Percentiles rank a stretch among this genome's conserved stretches.
Evolutionary conservation across 164 flowering plant genomes (phyloP).

Genomic region (Nymphaea colorata): DNA sequence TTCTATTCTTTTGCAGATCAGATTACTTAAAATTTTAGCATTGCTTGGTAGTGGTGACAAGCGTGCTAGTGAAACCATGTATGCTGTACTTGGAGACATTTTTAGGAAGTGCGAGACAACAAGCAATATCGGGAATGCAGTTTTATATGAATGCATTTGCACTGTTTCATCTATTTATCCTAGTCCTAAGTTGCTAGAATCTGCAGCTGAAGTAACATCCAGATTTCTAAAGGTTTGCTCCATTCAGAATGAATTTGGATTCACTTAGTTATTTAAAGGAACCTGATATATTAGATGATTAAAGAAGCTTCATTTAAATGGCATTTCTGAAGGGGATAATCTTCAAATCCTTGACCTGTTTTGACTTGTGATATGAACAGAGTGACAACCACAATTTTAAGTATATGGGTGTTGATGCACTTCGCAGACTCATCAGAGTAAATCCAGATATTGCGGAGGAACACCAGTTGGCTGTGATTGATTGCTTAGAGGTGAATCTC

Average conservation of each 20-base stretch:
- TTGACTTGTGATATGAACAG: slow-evolving; percentile 25
- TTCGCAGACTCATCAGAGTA: slow-evolving; percentile 75
- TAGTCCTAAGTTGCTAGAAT: slow-evolving; percentile 65
- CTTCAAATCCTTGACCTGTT: not conserved
- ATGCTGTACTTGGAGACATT: slow-evolving; percentile 75
- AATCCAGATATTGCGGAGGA: slow-evolving; percentile 95
- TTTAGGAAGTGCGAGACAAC: slow-evolving; percentile 78
- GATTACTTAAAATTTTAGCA: slow-evolving; percentile 78
- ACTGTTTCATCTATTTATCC: slow-evolving; percentile 83
- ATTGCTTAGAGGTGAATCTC: slow-evolving; percentile 86
- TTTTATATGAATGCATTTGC: slow-evolving; percentile 85
- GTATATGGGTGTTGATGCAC: slow-evolving; percentile 97
- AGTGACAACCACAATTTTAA: slow-evolving; percentile 91
- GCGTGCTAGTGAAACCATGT: slow-evolving; percentile 85
- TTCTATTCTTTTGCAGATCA: slow-evolving; percentile 43
- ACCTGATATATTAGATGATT: too few relatives aligned
- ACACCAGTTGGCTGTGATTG: slow-evolving; percentile 96
- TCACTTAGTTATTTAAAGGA: too few relatives aligned
- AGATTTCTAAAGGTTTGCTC: slow-evolving; percentile 73
- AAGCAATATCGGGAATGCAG: slow-evolving; percentile 92
- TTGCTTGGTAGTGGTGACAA: slow-evolving; percentile 85
- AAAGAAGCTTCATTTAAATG: not conserved
- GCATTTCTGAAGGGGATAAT: not conserved
- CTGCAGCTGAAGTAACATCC: slow-evolving; percentile 89
- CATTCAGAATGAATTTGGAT: not conserved